Evolutionary conservation across 1,139 yeast species (phyloP).

Genomic region (Candida dubliniensis): DNA sequence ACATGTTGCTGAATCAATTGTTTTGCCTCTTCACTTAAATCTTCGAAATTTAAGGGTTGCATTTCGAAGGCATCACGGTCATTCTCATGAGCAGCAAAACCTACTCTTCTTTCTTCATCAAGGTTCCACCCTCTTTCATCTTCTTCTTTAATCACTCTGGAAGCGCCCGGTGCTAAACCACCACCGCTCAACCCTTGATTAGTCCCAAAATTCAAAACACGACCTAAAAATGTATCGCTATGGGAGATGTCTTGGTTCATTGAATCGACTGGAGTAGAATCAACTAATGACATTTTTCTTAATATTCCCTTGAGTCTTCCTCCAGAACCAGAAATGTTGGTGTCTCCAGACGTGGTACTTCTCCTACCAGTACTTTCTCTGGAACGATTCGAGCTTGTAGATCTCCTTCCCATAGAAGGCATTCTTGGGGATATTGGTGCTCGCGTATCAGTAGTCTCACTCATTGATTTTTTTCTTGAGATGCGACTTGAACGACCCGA

Average conservation of each 20-base stretch:
- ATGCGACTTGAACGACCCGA: background rate
- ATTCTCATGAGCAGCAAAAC: conserved; percentile 14
- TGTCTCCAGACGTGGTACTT: background rate
- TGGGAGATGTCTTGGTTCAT: conserved; percentile 19
- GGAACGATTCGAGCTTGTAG: conserved; percentile 5
- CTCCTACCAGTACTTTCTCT: conserved; percentile 2
- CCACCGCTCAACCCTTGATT: conserved; percentile 39
- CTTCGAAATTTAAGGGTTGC: conserved; percentile 31
- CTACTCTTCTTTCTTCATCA: conserved; percentile 20
- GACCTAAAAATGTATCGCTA: conserved; percentile 43
- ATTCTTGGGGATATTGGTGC: too few relatives aligned
- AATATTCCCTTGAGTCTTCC: conserved; percentile 32
- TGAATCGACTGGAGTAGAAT: conserved; percentile 23
- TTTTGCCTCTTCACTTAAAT: conserved; percentile 43
- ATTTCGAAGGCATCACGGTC: conserved; percentile 32
- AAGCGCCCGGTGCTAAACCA: conserved; percentile 46
- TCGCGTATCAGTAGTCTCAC: background rate
- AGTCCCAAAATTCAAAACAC: conserved; percentile 28
- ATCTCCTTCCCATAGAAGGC: conserved; percentile 1
- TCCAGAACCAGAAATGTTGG: conserved; percentile 8
- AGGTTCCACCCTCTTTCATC: conserved; percentile 14
- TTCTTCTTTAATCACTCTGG: conserved; percentile 16
- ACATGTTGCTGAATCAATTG: conserved; percentile 39
- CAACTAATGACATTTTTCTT: conserved; percentile 38
- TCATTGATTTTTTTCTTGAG: background rate